Conservation (phyloP, 2,329 filamentous ascomycete species). For the Tothia fuscella region DNA sequence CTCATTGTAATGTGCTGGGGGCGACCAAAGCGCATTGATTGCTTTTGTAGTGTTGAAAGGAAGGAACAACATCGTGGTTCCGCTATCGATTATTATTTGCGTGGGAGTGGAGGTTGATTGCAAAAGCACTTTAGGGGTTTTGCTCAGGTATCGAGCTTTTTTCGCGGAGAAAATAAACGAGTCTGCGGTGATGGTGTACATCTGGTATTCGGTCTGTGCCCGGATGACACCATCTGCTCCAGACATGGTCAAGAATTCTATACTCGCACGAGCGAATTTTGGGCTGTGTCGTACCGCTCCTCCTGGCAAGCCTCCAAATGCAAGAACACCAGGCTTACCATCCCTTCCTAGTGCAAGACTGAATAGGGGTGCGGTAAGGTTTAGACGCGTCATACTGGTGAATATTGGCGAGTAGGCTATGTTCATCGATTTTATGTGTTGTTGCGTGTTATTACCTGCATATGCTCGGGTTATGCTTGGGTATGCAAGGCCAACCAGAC, state of each 20-base stretch:
- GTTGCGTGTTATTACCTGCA: not conserved
- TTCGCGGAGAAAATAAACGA: not conserved
- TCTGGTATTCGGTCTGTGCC: not conserved
- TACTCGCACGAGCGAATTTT: not conserved
- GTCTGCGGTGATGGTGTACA: conserved; percentile 2
- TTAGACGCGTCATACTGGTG: not conserved
- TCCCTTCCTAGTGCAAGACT: too few species aligned
- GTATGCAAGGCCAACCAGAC: conserved; percentile 11
- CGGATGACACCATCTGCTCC: not conserved
- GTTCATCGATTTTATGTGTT: too few species aligned
- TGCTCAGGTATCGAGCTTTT: not conserved
- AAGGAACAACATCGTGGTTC: conserved; percentile 7
- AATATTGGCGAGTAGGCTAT: conserved; percentile 3
- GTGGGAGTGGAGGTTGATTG: not conserved
- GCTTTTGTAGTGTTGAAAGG: not conserved
- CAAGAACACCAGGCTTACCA: conserved; percentile 2
- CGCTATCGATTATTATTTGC: conserved; percentile 5
- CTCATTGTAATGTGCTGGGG: not conserved
- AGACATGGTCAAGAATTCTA: too few species aligned
- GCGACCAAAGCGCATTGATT: not conserved
- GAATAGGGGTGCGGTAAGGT: conserved; percentile 6
- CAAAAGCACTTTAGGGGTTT: not conserved
- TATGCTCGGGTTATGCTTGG: conserved; percentile 8
- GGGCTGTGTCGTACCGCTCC: not conserved
- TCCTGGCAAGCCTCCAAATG: conserved; percentile 6